Evolutionary conservation across 768 basidiomycete species (phyloP).

Genomic region (Cytidiella melzeri): DNA sequence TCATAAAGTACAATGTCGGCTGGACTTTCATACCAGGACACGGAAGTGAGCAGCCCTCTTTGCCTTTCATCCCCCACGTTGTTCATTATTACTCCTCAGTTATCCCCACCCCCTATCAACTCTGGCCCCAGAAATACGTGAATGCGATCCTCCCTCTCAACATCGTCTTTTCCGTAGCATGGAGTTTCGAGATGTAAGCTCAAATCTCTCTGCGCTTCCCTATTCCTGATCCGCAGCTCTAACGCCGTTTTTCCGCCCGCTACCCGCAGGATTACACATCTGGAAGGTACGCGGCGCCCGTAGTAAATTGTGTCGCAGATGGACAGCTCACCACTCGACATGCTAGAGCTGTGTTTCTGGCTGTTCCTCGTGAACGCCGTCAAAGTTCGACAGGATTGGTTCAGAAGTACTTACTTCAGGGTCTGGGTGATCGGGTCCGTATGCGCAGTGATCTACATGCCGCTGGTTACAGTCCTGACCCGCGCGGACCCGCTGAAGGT

Average conservation of each 20-base stretch:
- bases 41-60: conserved; percentile 39
- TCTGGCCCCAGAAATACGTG: conserved; percentile 46
- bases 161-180: conserved; percentile 57
- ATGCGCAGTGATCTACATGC: conserved; percentile 59
- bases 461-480: conserved; percentile 60
- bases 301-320: background rate
- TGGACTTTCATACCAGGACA: conserved; percentile 37
- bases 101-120: conserved; percentile 53
- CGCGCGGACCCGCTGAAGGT: conserved; percentile 56
- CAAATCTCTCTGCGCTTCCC: background rate
- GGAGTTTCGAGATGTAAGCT: conserved; percentile 72
- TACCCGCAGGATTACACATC: conserved; percentile 57
- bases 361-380: conserved; percentile 70
- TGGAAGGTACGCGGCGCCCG: conserved; percentile 51
- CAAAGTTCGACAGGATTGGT: conserved; percentile 67
- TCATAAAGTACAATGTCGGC: conserved; percentile 73
- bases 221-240: background rate
- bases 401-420: conserved; percentile 68
- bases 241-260: background rate
- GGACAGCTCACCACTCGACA: conserved; percentile 3
- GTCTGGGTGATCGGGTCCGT: conserved; percentile 63
- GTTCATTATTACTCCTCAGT: conserved; percentile 32
- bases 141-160: conserved; percentile 59
- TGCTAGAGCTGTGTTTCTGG: conserved; percentile 80
- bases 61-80: conserved; percentile 2